Conservation (phyloP, 1,284 basidiomycete genomes). For the Xerocomus nothofagi region DNA sequence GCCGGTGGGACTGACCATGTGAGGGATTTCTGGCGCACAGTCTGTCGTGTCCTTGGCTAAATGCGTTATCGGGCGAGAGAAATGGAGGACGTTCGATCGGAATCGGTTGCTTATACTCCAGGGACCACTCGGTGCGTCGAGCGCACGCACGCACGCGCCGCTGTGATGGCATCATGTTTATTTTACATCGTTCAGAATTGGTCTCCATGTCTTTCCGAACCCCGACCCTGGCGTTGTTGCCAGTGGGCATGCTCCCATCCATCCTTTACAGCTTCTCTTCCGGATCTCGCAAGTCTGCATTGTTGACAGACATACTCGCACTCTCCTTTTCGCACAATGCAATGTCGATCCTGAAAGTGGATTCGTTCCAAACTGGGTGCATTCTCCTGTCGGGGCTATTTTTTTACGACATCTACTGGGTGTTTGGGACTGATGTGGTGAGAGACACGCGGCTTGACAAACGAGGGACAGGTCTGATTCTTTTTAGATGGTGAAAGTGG, state of each 20-base stretch:
- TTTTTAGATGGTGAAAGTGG: slow-evolving; percentile 86
- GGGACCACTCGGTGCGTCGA: slow-evolving; percentile 44
- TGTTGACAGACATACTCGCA: slow-evolving; percentile 80
- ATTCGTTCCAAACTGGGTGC: slow-evolving; percentile 88
- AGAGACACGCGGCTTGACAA: slow-evolving; percentile 39
- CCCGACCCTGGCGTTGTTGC: slow-evolving; percentile 64
- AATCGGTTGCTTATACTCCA: slow-evolving; percentile 45
- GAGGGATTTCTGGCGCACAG: slow-evolving; percentile 31
- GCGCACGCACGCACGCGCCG: not conserved
- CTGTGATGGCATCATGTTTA: slow-evolving; percentile 11
- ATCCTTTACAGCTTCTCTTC: slow-evolving; percentile 61
- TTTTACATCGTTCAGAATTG: slow-evolving; percentile 36
- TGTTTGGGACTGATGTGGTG: slow-evolving; percentile 80
- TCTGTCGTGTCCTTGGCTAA: slow-evolving; percentile 50
- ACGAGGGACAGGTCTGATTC: slow-evolving; percentile 2
- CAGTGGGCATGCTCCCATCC: slow-evolving; percentile 67
- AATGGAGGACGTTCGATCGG: slow-evolving; percentile 56
- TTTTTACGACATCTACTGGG: slow-evolving; percentile 90
- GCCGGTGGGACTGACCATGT: not conserved
- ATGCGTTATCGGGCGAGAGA: slow-evolving; percentile 45
- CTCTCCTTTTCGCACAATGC: slow-evolving; percentile 86
- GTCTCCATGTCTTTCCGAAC: slow-evolving; percentile 57
- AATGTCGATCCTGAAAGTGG: slow-evolving; percentile 80
- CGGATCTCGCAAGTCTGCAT: slow-evolving; percentile 57
- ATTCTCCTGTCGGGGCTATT: slow-evolving; percentile 82